Percentiles rank a stretch among this genome's conserved stretches.
These are phyloP conservation scores for Mesembryanthemum crystallinum DNA, from an alignment of 148 eudicot genomes.

Conservation along the genomic window DNA sequence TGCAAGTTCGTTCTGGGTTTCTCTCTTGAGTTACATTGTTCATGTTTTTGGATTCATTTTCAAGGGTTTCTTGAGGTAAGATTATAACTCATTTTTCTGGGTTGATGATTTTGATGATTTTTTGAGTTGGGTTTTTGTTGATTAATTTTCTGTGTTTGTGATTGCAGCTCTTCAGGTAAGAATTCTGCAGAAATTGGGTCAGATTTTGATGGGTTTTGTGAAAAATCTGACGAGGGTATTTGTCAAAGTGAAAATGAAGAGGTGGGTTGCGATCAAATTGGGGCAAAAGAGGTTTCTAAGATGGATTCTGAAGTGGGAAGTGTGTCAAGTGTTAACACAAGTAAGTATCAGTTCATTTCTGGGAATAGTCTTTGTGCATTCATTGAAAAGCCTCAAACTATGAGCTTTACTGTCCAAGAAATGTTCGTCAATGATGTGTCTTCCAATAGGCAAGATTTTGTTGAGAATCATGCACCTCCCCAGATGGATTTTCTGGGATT, in stretches of 20 bases:
- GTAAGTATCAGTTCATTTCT: conserved; percentile 46
- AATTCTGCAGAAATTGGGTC: conserved; percentile 21
- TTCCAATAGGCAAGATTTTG: conserved; percentile 1
- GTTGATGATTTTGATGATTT: conserved; percentile 7
- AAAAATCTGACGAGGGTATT: conserved; percentile 13
- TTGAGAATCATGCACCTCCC: background rate
- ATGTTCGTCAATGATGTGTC: conserved; percentile 38
- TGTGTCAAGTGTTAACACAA: conserved; percentile 29
- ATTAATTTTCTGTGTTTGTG: background rate
- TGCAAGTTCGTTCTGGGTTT: conserved; percentile 40
- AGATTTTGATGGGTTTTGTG: background rate
- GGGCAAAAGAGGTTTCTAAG: conserved; percentile 8
- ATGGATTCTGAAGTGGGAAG: conserved; percentile 20
- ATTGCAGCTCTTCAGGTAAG: conserved; percentile 21
- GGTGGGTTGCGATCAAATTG: conserved; percentile 16
- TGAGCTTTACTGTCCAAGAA: conserved; percentile 55
- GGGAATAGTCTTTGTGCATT: conserved; percentile 48
- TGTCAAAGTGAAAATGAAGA: conserved; percentile 10
- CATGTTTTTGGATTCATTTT: conserved; percentile 34
- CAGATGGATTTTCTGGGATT: background rate
- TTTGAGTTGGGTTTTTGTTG: background rate
- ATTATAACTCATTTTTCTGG: background rate
- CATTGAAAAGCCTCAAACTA: conserved; percentile 49
- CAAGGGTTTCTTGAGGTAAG: conserved; percentile 41
- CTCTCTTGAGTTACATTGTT: conserved; percentile 33